Conservation (phyloP, 2,329 filamentous ascomycete genomes). For the Talaromyces sp. region DNA sequence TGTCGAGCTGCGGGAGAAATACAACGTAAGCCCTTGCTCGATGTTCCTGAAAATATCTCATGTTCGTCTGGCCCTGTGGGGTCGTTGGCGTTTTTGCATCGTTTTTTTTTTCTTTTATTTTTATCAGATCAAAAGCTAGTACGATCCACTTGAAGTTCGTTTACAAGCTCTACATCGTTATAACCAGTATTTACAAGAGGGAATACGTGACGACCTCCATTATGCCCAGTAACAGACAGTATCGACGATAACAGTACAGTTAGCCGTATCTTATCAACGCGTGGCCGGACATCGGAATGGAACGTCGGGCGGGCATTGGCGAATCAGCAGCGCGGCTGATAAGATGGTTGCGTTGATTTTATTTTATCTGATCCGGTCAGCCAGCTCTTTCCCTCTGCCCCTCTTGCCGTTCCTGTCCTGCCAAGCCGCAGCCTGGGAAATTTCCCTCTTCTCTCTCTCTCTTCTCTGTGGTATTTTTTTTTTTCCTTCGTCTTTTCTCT, state of each 20-base stretch:
- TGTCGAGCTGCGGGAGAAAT: not conserved
- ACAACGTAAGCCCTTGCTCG: not conserved
- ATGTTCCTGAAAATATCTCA: not conserved
- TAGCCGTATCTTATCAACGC: not conserved
- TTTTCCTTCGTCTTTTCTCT: not conserved
- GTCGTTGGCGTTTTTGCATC: not conserved
- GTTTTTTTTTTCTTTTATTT: slow-evolving; percentile 7
- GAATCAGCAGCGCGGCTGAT: not conserved
- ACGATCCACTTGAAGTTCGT: not conserved
- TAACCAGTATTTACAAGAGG: not conserved
- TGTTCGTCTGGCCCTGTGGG: not conserved
- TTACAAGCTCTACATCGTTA: not conserved
- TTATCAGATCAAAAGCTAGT: slow-evolving; percentile 1
- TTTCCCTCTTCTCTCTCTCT: not conserved
- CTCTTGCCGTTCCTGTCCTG: not conserved
- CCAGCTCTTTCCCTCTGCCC: not conserved
- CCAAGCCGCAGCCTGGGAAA: not conserved
- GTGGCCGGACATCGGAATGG: slow-evolving; percentile 11
- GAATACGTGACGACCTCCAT: not conserved
- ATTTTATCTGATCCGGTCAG: slow-evolving; percentile 12
- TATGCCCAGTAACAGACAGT: not conserved
- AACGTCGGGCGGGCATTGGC: not conserved
- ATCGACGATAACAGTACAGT: not conserved
- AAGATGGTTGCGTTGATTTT: slow-evolving; percentile 3
- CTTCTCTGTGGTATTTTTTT: not conserved